Percentiles rank a stretch among this genome's conserved stretches.
Evolutionary conservation across 768 basidiomycete genomes (phyloP).

Genomic region (Dacryopinax primogenitus): DNA sequence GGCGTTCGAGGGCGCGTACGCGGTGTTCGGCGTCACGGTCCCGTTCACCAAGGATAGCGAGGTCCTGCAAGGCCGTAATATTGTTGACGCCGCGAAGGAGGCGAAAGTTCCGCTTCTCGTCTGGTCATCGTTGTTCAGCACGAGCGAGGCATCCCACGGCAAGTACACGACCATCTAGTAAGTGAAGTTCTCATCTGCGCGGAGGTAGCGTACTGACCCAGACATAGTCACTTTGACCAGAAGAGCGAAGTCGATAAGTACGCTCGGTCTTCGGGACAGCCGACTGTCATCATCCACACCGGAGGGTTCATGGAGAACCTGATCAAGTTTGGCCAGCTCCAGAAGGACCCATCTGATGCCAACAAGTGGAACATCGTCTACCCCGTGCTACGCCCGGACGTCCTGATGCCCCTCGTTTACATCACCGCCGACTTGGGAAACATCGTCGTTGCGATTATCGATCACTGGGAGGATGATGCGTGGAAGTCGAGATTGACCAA

Average conservation of each 20-base stretch:
- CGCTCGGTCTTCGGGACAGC: background rate
- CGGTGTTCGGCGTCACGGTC: constrained; percentile 15
- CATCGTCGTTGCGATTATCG: background rate
- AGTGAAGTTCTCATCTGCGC: background rate
- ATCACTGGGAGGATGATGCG: background rate
- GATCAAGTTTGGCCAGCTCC: background rate
- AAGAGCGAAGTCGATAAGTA: background rate
- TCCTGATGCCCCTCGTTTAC: background rate
- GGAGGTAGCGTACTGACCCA: background rate
- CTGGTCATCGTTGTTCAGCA: constrained; percentile 13
- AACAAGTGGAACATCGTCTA: background rate
- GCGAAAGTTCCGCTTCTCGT: constrained; percentile 22
- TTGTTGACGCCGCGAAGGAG: constrained; percentile 24
- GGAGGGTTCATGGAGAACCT: background rate
- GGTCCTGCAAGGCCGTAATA: constrained; percentile 19
- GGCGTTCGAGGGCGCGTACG: constrained; percentile 16
- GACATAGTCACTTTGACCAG: background rate
- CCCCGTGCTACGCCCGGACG: background rate
- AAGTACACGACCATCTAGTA: background rate
- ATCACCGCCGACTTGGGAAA: background rate
- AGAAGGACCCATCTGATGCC: background rate
- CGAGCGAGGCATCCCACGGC: background rate
- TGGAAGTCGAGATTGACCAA: background rate
- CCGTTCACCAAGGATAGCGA: constrained; percentile 4
- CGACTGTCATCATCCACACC: background rate